A percentile compares a stretch with the other conserved stretches of the same genome.
Evolutionary conservation across 164 flowering plant genomes (phyloP).

Genomic region (Piper longum): DNA sequence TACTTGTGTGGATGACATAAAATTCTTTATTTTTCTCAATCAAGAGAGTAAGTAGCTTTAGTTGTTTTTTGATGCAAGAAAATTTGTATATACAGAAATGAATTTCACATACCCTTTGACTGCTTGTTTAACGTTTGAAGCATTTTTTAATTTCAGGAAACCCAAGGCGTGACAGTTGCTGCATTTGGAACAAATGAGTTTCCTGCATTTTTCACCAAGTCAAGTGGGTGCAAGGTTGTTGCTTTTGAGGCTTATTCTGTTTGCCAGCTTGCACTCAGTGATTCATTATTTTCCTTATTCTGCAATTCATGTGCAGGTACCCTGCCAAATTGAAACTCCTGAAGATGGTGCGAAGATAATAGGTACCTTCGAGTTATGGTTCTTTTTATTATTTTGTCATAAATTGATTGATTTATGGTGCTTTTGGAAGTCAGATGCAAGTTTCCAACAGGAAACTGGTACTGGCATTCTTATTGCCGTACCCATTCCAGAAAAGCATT

Average conservation of each 20-base stretch:
- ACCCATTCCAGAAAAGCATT: constrained; percentile 75
- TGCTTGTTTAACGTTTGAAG: neutral
- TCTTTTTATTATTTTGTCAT: neutral
- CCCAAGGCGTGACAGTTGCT: constrained; percentile 89
- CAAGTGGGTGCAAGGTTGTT: constrained; percentile 77
- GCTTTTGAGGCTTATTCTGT: neutral
- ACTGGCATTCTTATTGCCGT: constrained; percentile 72
- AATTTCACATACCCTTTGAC: neutral
- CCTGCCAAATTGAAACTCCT: constrained; percentile 40
- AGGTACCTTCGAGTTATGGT: constrained; percentile 19
- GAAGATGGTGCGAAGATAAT: constrained; percentile 74
- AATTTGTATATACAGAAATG: neutral
- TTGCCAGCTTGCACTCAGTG: neutral
- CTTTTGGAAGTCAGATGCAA: constrained; percentile 44
- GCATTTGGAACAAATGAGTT: constrained; percentile 70
- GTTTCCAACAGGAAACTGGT: constrained; percentile 42
- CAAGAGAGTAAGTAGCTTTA: neutral
- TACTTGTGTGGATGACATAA: no score
- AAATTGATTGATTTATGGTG: neutral
- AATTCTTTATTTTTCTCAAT: neutral
- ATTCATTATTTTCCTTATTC: neutral
- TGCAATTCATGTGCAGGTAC: constrained; percentile 29
- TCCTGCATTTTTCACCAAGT: constrained; percentile 90
- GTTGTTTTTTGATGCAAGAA: neutral
- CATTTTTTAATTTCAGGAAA: constrained; percentile 46